These are phyloP conservation scores for Termitomyces heimii DNA, from an alignment of 768 basidiomycete species.

Conservation along the genomic window DNA sequence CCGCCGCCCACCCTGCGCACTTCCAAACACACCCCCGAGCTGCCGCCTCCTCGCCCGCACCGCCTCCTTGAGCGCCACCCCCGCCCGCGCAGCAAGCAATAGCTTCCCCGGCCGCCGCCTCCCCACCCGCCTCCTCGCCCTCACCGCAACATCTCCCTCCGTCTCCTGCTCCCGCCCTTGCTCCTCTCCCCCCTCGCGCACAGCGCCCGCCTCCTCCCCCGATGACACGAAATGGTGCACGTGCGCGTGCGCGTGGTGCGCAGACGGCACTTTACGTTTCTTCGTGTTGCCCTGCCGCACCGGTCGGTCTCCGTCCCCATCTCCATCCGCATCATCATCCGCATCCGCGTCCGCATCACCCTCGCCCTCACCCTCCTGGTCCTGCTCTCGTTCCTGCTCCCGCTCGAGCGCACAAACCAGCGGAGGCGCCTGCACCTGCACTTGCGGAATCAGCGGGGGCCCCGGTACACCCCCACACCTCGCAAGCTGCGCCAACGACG, in stretches of 20 bases:
- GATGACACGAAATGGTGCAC: background rate
- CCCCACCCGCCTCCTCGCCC: background rate
- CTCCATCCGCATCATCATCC: conserved; percentile 40
- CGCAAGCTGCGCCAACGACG: background rate
- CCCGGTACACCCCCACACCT: background rate
- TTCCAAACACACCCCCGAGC: background rate
- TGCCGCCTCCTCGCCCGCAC: background rate
- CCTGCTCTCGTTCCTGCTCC: background rate
- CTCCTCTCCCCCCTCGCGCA: background rate
- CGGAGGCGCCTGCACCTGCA: too few species aligned
- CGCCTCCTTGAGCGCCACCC: conserved; percentile 2
- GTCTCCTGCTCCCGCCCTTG: background rate
- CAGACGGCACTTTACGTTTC: conserved; percentile 82
- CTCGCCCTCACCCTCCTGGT: background rate
- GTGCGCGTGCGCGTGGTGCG: conserved; percentile 15
- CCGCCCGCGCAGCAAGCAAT: background rate
- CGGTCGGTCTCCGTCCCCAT: conserved; percentile 56
- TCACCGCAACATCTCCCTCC: too few species aligned
- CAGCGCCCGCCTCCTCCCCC: too few species aligned
- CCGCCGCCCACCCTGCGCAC: conserved; percentile 46
- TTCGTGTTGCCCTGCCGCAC: conserved; percentile 81
- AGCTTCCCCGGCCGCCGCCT: background rate
- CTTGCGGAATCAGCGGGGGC: too few species aligned
- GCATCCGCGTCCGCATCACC: conserved; percentile 33
- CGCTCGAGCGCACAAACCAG: too few species aligned